Conservation (phyloP, 2,329 filamentous ascomycete genomes). For the Ophiocordyceps polyrhachis-furcata region DNA sequence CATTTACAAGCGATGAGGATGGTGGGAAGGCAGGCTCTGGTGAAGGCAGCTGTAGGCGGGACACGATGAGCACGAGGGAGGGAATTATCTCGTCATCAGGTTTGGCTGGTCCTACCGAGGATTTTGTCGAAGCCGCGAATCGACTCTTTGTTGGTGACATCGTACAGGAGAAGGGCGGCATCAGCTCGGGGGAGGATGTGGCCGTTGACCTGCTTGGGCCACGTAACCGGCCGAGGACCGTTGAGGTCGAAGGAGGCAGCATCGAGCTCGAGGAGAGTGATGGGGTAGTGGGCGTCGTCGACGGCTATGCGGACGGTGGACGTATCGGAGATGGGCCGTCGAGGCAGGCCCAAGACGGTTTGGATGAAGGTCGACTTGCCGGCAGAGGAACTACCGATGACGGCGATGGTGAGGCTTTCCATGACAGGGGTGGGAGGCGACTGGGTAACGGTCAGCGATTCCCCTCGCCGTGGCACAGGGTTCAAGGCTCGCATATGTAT, state of each 20-base stretch:
- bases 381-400: constrained; percentile 46
- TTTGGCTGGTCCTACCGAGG: constrained; percentile 36
- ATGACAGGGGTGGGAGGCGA: constrained; percentile 15
- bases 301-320: constrained; percentile 38
- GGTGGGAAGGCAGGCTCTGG: constrained; percentile 54
- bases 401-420: constrained; percentile 45
- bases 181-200: constrained; percentile 58
- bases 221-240: constrained; percentile 37
- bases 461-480: not conserved
- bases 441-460: not conserved
- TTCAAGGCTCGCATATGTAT: not conserved
- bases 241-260: constrained; percentile 45
- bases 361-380: constrained; percentile 54
- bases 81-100: not conserved
- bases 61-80: not conserved
- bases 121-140: constrained; percentile 57
- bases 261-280: constrained; percentile 47
- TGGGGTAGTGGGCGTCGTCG: constrained; percentile 36
- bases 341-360: constrained; percentile 35
- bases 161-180: constrained; percentile 71
- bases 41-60: constrained; percentile 43
- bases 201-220: constrained; percentile 51
- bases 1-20: constrained; percentile 81
- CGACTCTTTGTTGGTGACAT: constrained; percentile 63
- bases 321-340: constrained; percentile 32